Percentiles rank a stretch among this genome's conserved stretches.
phyloP scores from a whole-genome alignment of 2,329 filamentous ascomycete genomes.

The Colletotrichum sp. region DNA sequence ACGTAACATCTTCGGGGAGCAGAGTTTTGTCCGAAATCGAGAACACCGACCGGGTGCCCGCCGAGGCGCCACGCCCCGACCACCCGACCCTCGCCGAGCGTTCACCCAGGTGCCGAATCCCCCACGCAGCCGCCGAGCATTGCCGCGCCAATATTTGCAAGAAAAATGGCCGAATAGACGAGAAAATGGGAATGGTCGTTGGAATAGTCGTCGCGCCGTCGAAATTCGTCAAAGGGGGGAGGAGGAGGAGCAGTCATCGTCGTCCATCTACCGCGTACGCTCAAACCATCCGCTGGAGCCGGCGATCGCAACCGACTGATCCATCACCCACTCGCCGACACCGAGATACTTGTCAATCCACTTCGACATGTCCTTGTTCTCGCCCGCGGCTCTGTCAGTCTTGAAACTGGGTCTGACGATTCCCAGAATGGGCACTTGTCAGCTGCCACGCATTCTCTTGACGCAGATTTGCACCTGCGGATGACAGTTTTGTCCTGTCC shows the following conservation, averaged over 20 bases:
- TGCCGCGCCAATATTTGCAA: background rate
- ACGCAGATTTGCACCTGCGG: background rate
- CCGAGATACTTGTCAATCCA: slow-evolving; percentile 96
- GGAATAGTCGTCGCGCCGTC: background rate
- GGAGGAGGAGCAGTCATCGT: background rate
- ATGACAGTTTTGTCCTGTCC: background rate
- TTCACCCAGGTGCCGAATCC: background rate
- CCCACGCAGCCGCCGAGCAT: background rate
- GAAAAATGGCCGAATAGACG: background rate
- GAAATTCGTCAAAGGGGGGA: background rate
- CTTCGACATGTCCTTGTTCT: slow-evolving; percentile 81
- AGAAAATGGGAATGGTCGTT: background rate
- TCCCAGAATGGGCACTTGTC: slow-evolving; percentile 49
- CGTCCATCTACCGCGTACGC: slow-evolving; percentile 70
- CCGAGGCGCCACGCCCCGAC: background rate
- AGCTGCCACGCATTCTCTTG: slow-evolving; percentile 33
- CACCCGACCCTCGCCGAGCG: background rate
- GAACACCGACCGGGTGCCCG: background rate
- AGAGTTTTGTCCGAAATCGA: background rate
- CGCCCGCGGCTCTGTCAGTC: slow-evolving; percentile 79
- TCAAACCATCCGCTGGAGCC: slow-evolving; percentile 91
- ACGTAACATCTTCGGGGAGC: background rate
- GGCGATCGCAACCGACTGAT: slow-evolving; percentile 92
- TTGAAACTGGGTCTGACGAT: slow-evolving; percentile 77
- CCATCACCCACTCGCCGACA: slow-evolving; percentile 97